Evolutionary conservation across 805 yeast genomes (phyloP).

Genomic region (Starmerella roubikii): DNA sequence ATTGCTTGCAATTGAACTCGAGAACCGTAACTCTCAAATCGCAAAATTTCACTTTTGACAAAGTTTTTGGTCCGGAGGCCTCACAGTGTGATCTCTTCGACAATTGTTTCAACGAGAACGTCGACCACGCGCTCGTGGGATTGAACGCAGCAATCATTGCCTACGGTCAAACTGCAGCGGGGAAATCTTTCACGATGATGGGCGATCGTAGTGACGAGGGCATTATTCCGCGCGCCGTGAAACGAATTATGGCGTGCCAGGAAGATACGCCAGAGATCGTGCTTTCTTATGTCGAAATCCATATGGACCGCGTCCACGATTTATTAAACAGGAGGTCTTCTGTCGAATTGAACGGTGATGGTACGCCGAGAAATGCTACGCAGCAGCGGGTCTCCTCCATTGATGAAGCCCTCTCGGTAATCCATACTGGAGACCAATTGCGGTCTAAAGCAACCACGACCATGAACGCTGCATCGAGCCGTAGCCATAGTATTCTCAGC

Average conservation of each 20-base stretch:
- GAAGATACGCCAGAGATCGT: conserved; percentile 20
- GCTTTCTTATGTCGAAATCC: conserved; percentile 65
- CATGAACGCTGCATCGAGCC: conserved; percentile 59
- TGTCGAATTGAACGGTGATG: conserved; percentile 29
- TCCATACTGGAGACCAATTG: conserved; percentile 13
- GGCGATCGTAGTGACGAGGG: conserved; percentile 42
- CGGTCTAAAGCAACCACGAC: conserved; percentile 49
- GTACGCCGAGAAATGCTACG: conserved; percentile 48
- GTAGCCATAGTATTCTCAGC: conserved; percentile 71
- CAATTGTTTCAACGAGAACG: conserved; percentile 45
- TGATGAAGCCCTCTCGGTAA: too few relatives aligned
- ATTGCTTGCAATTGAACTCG: not conserved
- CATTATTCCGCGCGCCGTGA: conserved; percentile 58
- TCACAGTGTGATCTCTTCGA: conserved; percentile 47
- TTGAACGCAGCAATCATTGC: conserved; percentile 47
- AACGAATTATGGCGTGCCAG: conserved; percentile 37
- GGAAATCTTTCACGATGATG: conserved; percentile 65
- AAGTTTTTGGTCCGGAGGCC: conserved; percentile 39
- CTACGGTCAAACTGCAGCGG: conserved; percentile 70
- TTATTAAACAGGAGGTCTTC: conserved; percentile 34
- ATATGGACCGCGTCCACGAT: conserved; percentile 63
- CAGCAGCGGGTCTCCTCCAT: not conserved
- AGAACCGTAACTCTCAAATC: too few relatives aligned
- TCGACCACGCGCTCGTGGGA: conserved; percentile 57
- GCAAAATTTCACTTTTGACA: conserved; percentile 50